A percentile compares a stretch with the other conserved stretches of the same genome.
Evolutionary conservation across 1,284 basidiomycete genomes (phyloP).

Genomic region (Lignosus rhinocerotis): DNA sequence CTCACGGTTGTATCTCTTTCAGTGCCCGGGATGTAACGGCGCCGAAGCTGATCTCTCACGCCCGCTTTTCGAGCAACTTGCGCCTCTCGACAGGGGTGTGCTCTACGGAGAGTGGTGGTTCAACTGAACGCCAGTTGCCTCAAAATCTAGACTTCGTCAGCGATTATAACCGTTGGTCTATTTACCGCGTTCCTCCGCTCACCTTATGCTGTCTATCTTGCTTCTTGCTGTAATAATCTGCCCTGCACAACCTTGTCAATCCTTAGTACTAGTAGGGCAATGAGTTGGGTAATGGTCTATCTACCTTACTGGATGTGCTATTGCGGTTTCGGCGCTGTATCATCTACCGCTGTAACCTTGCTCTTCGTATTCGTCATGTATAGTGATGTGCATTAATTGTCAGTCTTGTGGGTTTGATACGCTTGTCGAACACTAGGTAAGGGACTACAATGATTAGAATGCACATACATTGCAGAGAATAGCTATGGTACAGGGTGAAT

Average conservation of each 20-base stretch:
- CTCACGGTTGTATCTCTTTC: constrained; percentile 10
- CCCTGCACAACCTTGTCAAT: not conserved
- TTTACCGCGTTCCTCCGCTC: not conserved
- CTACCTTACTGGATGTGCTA: constrained; percentile 11
- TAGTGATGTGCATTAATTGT: constrained; percentile 4
- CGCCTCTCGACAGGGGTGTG: constrained; percentile 28
- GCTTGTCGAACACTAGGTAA: not conserved
- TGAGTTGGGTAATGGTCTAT: not conserved
- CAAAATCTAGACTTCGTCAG: not conserved
- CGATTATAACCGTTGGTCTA: not conserved
- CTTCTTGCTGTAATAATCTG: constrained; percentile 1
- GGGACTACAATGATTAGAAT: not conserved
- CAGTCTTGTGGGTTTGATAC: not conserved
- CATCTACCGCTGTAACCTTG: constrained; percentile 15
- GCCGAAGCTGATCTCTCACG: constrained; percentile 17
- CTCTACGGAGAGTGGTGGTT: constrained; percentile 31
- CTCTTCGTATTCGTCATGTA: constrained; percentile 2
- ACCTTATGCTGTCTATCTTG: constrained; percentile 3
- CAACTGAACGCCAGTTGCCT: constrained; percentile 2
- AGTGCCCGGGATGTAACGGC: constrained; percentile 22
- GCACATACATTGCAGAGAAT: not conserved
- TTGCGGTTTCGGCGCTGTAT: constrained; percentile 14
- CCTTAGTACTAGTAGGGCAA: not conserved
- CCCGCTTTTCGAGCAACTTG: constrained; percentile 24
- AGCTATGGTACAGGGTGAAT: not conserved